Evolutionary conservation across 106 monocot species (phyloP).

Genomic region (Dioscorea dumetorum): DNA sequence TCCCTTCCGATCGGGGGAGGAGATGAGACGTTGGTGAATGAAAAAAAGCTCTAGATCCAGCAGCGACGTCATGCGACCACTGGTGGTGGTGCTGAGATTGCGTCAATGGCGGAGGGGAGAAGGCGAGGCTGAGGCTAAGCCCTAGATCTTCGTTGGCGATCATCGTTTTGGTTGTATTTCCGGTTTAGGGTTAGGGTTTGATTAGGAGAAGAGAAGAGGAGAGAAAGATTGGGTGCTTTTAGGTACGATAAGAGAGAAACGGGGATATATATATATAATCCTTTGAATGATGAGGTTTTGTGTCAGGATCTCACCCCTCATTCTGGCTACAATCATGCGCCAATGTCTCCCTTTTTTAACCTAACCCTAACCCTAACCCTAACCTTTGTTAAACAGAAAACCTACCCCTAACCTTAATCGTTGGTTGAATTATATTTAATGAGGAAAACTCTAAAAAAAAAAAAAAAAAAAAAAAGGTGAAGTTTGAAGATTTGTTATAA

Average conservation of each 20-base stretch:
- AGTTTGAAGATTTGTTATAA: too few species aligned
- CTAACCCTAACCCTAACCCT: neutral
- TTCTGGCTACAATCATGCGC: constrained; percentile 14
- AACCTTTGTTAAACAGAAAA: too few species aligned
- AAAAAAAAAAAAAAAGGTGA: too few species aligned
- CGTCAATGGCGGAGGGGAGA: constrained; percentile 1
- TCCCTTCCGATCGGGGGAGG: constrained; percentile 19
- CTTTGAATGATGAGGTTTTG: constrained; percentile 8
- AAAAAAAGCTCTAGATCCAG: constrained; percentile 12
- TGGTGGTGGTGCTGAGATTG: neutral
- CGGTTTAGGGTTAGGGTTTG: neutral
- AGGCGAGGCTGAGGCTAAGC: constrained; percentile 39
- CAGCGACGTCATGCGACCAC: neutral
- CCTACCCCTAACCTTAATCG: too few species aligned
- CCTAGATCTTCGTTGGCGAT: constrained; percentile 43
- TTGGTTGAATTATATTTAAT: too few species aligned
- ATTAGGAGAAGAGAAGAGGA: neutral
- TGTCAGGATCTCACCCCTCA: constrained; percentile 9
- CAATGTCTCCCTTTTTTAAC: neutral
- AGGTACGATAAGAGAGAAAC: neutral
- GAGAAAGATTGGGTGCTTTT: neutral
- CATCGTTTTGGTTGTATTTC: constrained; percentile 13
- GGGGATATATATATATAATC: constrained; percentile 8
- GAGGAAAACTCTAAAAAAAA: too few species aligned
- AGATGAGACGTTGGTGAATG: neutral